Evolutionary conservation across 768 basidiomycete genomes (phyloP).

Genomic region (Mrakia frigida): DNA sequence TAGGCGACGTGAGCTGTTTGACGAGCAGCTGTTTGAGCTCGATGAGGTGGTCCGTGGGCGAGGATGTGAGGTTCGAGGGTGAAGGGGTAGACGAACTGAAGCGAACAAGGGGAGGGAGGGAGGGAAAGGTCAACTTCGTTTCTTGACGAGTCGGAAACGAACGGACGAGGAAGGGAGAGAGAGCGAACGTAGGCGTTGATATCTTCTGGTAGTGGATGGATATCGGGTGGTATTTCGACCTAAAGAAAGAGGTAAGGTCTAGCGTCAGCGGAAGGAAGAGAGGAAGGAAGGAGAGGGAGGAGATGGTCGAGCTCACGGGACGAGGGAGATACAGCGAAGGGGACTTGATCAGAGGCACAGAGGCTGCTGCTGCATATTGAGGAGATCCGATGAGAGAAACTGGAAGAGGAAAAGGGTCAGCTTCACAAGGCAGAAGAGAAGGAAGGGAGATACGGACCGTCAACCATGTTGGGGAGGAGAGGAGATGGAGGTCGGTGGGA

Average conservation of each 20-base stretch:
- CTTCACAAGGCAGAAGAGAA: neutral
- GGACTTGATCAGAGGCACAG: slow-evolving; percentile 83
- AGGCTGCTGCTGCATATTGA: slow-evolving; percentile 70
- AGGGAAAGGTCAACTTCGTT: slow-evolving; percentile 1
- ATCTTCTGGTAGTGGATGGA: slow-evolving; percentile 88
- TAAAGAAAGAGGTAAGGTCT: slow-evolving; percentile 46
- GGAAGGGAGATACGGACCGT: neutral
- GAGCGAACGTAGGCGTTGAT: slow-evolving; percentile 75
- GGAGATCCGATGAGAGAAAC: slow-evolving; percentile 43
- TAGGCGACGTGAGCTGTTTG: slow-evolving; percentile 22
- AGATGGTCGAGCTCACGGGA: slow-evolving; percentile 51
- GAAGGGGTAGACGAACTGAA: slow-evolving; percentile 92
- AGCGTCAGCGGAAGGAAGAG: neutral
- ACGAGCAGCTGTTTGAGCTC: slow-evolving; percentile 58
- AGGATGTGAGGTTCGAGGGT: slow-evolving; percentile 82
- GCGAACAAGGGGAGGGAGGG: slow-evolving; percentile 14
- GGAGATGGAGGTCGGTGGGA: neutral
- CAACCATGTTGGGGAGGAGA: neutral
- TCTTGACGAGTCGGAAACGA: too few relatives aligned
- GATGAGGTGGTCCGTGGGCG: slow-evolving; percentile 66
- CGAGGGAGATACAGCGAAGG: slow-evolving; percentile 81
- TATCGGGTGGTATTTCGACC: slow-evolving; percentile 82
- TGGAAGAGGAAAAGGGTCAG: neutral
- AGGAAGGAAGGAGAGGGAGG: too few relatives aligned
- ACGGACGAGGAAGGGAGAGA: slow-evolving; percentile 22